Base-by-base conservation (phyloP, 2,329 filamentous ascomycete genomes). In the Cladophialophora yegresii region DNA sequence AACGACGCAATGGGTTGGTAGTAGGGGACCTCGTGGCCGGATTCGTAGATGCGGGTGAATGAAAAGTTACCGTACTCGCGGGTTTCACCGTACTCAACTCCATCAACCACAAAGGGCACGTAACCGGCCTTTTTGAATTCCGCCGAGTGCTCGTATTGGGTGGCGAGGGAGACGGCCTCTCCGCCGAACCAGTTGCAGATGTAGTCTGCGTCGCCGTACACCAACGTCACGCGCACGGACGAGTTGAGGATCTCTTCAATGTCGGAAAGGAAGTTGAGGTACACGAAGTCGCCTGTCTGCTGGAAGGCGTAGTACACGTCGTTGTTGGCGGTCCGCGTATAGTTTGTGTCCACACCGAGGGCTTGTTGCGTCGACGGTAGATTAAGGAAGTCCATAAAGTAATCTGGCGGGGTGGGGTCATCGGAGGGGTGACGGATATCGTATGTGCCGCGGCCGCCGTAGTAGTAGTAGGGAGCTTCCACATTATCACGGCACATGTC, bases 61-160 rank as follows among this genome's bases (percentile, higher is more conserved):
- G 83, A 86, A 60, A 90, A 82, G 70, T 93, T 93, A 10, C 89
- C 90, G 71, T 86, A 90, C 75, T 95, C 90, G 3, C 90, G 84
- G 0, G 91, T 90, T 62, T 85, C 84, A 22, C 91, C 91, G 85
- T 90, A 72, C 87, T 85, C 75, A 6, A 83, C 81, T 28, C 81
- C 82, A 72, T 91, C 90, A 47, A 90, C 86, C 12, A 87, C 79
- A 67, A 95, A 86, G 13, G 88, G 85, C 0, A 86, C 84, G 73
- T 95, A 95, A 0, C 90, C 90, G 0, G 91, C 87, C 0, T 78
- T 75, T 1, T 82, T 78, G 73, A 93, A 95, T 28, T 82, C 77
- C 54, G 81, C 77, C 10, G 81, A 78, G 47, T 86, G 81, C 0
- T 74, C 71, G 67, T 79, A 79, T 49, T 81, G 75, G 0, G 92